Base-by-base conservation (phyloP, 1,284 basidiomycete species). In the Lentinus polychrous region DNA sequence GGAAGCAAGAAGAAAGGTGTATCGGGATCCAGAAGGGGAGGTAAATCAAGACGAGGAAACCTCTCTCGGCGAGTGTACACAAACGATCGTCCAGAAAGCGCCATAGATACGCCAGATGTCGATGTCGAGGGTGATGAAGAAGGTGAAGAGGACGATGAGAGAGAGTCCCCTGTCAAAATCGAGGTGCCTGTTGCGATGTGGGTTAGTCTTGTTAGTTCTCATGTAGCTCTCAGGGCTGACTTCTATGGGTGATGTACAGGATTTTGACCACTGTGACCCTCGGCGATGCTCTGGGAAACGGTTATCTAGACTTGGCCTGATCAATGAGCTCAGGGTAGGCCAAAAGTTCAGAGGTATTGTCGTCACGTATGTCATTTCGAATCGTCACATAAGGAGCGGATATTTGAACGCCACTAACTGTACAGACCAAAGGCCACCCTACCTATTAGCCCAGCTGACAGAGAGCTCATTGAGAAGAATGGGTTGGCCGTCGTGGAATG, bases 191-290 rank as follows among this genome's bases (percentile, higher is more conserved):
- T 93, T 11, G 91, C 88, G 23, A 94, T 94, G 91, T 94, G 91
- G 91, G 87, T 84, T 50, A 65, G 86, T 74, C 35, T 46, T 38
- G 24, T 42, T 45, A 14, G 40, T 20, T 2, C 38, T n/a, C 8
- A 46, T 12, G 22, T 12, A 12, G 22, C 1, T 20, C 1, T 6
- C 3, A 5, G 18, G 17, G 22, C 23, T 24, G 8, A 12, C 8
- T 24, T 17, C 10, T 34, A 15, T 27, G 22, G 34, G 35, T 2
- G 20, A 7, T 14, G 18, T 42, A 12, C 18, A 93, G 91, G 95
- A 98, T 65, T 97, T 99, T 66, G 87, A 92, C 62, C 95, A 98
- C 64, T 98, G 95, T 65, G 94, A 99, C 66, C 94, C 95, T 0
- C 83, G 83, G 45, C 81, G 92, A 33, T 99, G 95, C 61, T 94